Evolutionary conservation across 2,329 filamentous ascomycete genomes (phyloP), one percentile per base, ranked within the genome.

Genomic region (Cercospora zeae-maydis): DNA sequence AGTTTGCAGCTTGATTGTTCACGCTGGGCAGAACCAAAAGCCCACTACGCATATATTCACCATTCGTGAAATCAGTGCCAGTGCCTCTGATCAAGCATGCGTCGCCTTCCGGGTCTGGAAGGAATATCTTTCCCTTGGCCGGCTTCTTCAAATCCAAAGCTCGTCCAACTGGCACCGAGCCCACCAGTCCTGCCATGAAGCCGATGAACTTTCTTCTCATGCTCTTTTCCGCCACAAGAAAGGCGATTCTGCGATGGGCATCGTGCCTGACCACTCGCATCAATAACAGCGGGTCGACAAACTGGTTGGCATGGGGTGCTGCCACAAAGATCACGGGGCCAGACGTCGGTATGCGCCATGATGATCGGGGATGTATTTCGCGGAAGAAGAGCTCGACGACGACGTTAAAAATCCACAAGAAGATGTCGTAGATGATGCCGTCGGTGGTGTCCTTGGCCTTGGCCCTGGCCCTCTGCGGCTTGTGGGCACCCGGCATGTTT

Each of bases 261-360:
- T 97, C 93, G 74, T 86, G 88, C 68, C 91, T 90, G 62, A 98
- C 86, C 13, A 92, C 92, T 68, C 93, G 89, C 86, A 96, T 96
- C 58, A 99, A 84, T 69, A 98, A 90, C 57, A 99, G 84, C 59
- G 92, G 93, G 74, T 99, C 95, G 74, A 98, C 93, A 71, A 99
- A 99, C 88, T 95, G 92, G 76, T 99, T 99, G 64, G 93, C 93
- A 82, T 99, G 95, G 69, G 95, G 95, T 59, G 93, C 95, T 49
- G 93, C 95, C 69, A 99, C 95, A 73, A 99, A 95, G 63, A 99
- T 91, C 66, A 99, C 86, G 1, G 95, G 93, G 0, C 93, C 95
- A 66, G 86, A 85, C 72, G 89, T 87, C 49, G 95, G 95, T 49
- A 99, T 90, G 77, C 93, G 93, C 92, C 95, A 99, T 66, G 93